Conservation (phyloP, 139 green algal genomes). For the Haematococcus lacustris region DNA sequence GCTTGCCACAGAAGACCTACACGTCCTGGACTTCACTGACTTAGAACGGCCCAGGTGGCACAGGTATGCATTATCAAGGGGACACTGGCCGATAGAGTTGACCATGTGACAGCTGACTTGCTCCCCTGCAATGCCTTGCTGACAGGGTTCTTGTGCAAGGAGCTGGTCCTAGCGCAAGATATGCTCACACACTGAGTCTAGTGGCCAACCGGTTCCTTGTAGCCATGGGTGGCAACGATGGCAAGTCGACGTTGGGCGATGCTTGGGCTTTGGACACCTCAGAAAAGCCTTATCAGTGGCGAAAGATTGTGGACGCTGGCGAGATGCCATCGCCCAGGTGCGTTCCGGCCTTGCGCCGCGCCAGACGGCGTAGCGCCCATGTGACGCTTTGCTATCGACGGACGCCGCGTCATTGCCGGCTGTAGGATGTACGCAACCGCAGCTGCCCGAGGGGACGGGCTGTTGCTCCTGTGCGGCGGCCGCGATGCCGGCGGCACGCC, state of each 20-base stretch:
- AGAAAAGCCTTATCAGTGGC: conserved; percentile 98
- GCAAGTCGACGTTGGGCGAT: conserved; percentile 81
- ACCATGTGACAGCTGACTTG: no score
- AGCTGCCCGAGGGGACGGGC: conserved; percentile 78
- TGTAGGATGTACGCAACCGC: conserved; percentile 95
- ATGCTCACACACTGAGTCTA: conserved; percentile 92
- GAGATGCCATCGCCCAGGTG: conserved; percentile 72
- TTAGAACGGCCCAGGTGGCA: conserved; percentile 86
- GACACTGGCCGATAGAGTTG: no score
- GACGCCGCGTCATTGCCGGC: no score
- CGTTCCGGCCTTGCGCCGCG: no score
- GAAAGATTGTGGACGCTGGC: conserved; percentile 75
- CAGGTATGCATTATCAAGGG: no score
- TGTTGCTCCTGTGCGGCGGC: conserved; percentile 93
- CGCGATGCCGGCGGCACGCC: conserved; percentile 72
- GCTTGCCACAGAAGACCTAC: conserved; percentile 90
- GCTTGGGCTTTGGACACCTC: conserved; percentile 94
- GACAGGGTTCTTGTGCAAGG: conserved; percentile 94
- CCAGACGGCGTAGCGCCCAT: no score
- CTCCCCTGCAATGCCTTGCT: no score
- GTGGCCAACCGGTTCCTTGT: conserved; percentile 97
- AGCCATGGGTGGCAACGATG: conserved; percentile 95
- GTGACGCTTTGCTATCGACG: no score
- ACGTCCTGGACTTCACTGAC: conserved; percentile 97
- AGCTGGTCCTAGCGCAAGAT: conserved; percentile 82